These are phyloP conservation scores for Penicillium bialowiezense DNA, from an alignment of 495 filamentous ascomycete species.

Conservation along the genomic window DNA sequence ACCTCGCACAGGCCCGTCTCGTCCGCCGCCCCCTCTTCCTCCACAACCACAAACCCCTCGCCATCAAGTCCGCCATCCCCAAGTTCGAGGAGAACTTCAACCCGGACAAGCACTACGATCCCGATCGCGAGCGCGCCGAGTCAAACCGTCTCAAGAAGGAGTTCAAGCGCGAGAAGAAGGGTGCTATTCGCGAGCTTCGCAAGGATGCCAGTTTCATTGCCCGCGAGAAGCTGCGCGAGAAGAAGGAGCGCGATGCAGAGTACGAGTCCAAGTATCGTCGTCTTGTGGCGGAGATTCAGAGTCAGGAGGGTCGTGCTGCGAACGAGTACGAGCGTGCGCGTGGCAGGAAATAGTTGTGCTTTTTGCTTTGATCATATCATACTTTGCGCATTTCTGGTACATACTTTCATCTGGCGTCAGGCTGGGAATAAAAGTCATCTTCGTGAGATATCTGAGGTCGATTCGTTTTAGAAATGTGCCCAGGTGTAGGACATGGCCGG, in stretches of 20 bases:
- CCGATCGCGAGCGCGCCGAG: constrained; percentile 82
- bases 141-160: constrained; percentile 76
- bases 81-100: constrained; percentile 97
- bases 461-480: background rate
- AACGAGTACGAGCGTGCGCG: constrained; percentile 87
- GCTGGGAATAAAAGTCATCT: constrained; percentile 27
- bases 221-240: constrained; percentile 80
- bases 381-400: constrained; percentile 20
- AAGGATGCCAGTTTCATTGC: constrained; percentile 93
- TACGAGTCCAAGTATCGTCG: constrained; percentile 95
- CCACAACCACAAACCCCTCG: constrained; percentile 83
- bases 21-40: constrained; percentile 76
- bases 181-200: constrained; percentile 86
- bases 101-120: constrained; percentile 93
- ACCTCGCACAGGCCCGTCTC: constrained; percentile 55
- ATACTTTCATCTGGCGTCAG: constrained; percentile 27
- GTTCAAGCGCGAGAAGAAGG: constrained; percentile 93
- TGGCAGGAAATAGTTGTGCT: constrained; percentile 51
- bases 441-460: background rate
- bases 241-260: constrained; percentile 83
- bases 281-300: constrained; percentile 90
- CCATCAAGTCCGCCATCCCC: constrained; percentile 84
- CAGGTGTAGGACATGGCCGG: no score
- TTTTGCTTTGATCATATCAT: constrained; percentile 6
- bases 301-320: constrained; percentile 79